phyloP scores from a whole-genome alignment of 2,329 filamentous ascomycete species.

The Aspergillus cejpii region DNA sequence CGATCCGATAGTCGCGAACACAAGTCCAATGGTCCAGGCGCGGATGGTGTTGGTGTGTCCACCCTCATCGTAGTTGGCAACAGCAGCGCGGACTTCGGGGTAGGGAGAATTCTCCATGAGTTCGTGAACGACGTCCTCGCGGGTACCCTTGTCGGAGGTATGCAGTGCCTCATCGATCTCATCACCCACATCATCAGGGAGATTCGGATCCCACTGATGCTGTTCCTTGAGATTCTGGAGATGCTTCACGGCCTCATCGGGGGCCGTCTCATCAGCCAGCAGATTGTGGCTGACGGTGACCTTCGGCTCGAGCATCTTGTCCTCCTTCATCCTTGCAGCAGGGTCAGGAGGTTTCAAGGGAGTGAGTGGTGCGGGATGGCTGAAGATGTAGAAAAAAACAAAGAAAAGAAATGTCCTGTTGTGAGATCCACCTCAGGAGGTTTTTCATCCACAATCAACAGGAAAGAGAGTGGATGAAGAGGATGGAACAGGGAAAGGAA shows the following conservation, averaged over 20 bases:
- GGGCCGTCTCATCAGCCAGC: conserved; percentile 4
- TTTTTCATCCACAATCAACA: background rate
- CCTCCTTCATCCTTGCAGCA: background rate
- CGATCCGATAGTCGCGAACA: conserved; percentile 58
- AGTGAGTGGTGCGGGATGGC: background rate
- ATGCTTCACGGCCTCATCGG: conserved; percentile 22
- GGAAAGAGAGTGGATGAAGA: background rate
- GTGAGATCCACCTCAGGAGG: background rate
- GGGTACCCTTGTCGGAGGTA: conserved; percentile 51
- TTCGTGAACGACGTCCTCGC: conserved; percentile 52
- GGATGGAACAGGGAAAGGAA: no score
- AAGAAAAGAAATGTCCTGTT: background rate
- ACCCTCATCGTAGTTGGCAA: conserved; percentile 59
- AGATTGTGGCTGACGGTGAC: background rate
- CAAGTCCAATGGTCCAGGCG: conserved; percentile 56
- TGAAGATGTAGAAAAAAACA: background rate
- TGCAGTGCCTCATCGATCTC: conserved; percentile 55
- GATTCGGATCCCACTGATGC: conserved; percentile 59
- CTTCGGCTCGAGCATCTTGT: background rate
- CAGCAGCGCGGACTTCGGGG: conserved; percentile 60
- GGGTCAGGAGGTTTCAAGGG: background rate
- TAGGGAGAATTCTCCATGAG: conserved; percentile 62
- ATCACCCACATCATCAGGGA: conserved; percentile 56
- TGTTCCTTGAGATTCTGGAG: conserved; percentile 54
- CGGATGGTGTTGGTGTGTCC: conserved; percentile 59